phyloP scores from a whole-genome alignment of 2,329 filamentous ascomycete genomes.

The Paraphoma sp. region DNA sequence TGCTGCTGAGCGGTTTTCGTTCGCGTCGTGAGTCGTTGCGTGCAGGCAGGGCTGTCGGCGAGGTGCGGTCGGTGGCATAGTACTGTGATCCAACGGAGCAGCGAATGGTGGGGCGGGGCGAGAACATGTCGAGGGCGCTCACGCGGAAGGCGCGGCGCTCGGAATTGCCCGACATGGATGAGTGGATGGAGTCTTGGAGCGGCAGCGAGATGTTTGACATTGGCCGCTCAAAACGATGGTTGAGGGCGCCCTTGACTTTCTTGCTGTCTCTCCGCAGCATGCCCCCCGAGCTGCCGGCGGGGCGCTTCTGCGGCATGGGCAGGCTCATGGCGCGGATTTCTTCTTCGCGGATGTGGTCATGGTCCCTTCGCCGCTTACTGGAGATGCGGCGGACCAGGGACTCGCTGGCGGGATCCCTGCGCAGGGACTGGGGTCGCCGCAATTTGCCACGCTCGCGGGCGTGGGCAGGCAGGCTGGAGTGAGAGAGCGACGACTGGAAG shows the following conservation, averaged over 20 bases:
- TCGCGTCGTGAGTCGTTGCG: conserved; percentile 59
- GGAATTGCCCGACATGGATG: conserved; percentile 75
- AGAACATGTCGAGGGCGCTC: conserved; percentile 79
- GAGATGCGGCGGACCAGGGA: conserved; percentile 71
- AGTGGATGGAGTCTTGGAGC: conserved; percentile 75
- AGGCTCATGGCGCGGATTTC: conserved; percentile 87
- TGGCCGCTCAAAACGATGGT: conserved; percentile 65
- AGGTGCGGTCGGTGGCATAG: conserved; percentile 46
- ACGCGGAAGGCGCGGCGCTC: conserved; percentile 81
- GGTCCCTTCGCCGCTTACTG: conserved; percentile 68
- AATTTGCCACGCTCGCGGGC: conserved; percentile 53
- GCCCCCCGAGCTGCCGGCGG: conserved; percentile 65
- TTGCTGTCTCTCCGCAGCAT: conserved; percentile 71
- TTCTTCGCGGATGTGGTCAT: conserved; percentile 80
- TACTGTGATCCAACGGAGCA: conserved; percentile 72
- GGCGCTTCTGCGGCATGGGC: conserved; percentile 68
- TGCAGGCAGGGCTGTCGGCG: conserved; percentile 52
- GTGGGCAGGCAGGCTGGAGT: conserved; percentile 42
- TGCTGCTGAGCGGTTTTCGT: conserved; percentile 58
- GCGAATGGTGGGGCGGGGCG: conserved; percentile 82
- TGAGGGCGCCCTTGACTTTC: conserved; percentile 65
- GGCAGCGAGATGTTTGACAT: conserved; percentile 79
- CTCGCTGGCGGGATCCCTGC: conserved; percentile 66
- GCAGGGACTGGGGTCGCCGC: conserved; percentile 56
- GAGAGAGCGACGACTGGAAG: conserved; percentile 46